A percentile compares a stretch with the other conserved stretches of the same genome.
phyloP scores from a whole-genome alignment of 805 yeast species.

The Kazachstania viticola region DNA sequence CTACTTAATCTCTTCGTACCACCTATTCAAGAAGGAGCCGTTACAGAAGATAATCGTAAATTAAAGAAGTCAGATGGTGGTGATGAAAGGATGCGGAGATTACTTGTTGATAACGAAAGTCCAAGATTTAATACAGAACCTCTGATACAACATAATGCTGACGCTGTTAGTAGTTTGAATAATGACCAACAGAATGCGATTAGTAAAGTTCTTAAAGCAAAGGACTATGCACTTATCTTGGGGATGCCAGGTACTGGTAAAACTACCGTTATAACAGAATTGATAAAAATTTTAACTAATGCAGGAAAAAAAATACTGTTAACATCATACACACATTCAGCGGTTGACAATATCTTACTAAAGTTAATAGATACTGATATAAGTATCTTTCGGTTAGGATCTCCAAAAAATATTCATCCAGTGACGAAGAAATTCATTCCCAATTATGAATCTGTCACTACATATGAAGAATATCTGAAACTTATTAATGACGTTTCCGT shows the following conservation, averaged over 20 bases:
- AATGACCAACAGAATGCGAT: slow-evolving; percentile 64
- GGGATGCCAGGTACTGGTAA: slow-evolving; percentile 99
- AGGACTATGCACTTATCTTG: slow-evolving; percentile 69
- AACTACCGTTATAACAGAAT: slow-evolving; percentile 75
- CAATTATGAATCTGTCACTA: slow-evolving; percentile 28
- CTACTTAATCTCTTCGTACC: slow-evolving; percentile 52
- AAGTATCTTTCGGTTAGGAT: slow-evolving; percentile 59
- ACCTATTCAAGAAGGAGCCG: slow-evolving; percentile 19
- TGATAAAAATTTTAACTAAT: slow-evolving; percentile 47
- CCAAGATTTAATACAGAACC: slow-evolving; percentile 19
- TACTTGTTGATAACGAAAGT: slow-evolving; percentile 25
- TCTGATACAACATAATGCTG: slow-evolving; percentile 12
- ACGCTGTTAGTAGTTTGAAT: slow-evolving; percentile 35
- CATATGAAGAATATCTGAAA: slow-evolving; percentile 35
- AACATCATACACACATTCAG: slow-evolving; percentile 87
- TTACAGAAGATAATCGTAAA: slow-evolving; percentile 5
- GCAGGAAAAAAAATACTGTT: slow-evolving; percentile 59
- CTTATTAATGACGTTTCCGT: slow-evolving; percentile 49
- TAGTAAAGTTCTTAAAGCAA: slow-evolving; percentile 45
- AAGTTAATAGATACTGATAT: slow-evolving; percentile 45
- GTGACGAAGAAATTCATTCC: slow-evolving; percentile 45
- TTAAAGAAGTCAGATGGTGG: slow-evolving; percentile 27
- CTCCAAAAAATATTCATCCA: slow-evolving; percentile 46
- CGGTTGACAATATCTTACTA: slow-evolving; percentile 83
- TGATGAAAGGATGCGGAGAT: slow-evolving; percentile 22